phyloP scores from a whole-genome alignment of 2,329 filamentous ascomycete genomes.

The Dactylonectria macrodidyma region DNA sequence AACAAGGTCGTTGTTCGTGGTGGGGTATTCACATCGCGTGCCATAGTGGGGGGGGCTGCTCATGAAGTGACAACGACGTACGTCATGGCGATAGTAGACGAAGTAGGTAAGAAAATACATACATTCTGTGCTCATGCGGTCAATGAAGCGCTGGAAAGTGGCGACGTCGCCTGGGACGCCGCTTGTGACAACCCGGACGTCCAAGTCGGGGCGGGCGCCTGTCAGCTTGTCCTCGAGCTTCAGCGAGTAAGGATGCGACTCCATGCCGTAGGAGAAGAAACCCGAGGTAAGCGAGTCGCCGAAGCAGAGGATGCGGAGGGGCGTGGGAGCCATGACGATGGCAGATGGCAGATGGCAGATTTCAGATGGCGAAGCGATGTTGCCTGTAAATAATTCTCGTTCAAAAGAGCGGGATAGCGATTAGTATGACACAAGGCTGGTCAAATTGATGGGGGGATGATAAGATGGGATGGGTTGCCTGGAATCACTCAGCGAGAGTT shows the following conservation, averaged over 20 bases:
- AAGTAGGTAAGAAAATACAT: constrained; percentile 10
- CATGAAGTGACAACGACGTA: not conserved
- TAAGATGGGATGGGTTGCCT: not conserved
- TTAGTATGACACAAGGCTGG: not conserved
- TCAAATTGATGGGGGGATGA: not conserved
- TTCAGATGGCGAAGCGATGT: not conserved
- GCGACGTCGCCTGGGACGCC: constrained; percentile 69
- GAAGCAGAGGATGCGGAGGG: constrained; percentile 73
- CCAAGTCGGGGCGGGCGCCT: constrained; percentile 59
- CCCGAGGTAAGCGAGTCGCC: constrained; percentile 76
- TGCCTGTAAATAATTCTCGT: not conserved
- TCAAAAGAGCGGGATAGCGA: not conserved
- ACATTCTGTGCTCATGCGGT: constrained; percentile 56
- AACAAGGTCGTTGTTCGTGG: not conserved
- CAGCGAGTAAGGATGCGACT: constrained; percentile 67
- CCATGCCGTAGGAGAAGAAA: constrained; percentile 59
- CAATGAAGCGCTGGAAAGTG: constrained; percentile 49
- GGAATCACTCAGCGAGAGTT: not conserved
- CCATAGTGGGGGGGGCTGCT: constrained; percentile 5
- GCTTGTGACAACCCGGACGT: constrained; percentile 62
- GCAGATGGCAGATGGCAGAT: not conserved
- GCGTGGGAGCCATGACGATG: constrained; percentile 48
- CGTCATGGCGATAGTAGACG: not conserved
- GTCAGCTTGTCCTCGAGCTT: constrained; percentile 63
- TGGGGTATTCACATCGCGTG: constrained; percentile 21